Evolutionary conservation across 352 stramenopile genomes (phyloP), one percentile per base, ranked within the genome.

Genomic region (Lagenidium sp.): DNA sequence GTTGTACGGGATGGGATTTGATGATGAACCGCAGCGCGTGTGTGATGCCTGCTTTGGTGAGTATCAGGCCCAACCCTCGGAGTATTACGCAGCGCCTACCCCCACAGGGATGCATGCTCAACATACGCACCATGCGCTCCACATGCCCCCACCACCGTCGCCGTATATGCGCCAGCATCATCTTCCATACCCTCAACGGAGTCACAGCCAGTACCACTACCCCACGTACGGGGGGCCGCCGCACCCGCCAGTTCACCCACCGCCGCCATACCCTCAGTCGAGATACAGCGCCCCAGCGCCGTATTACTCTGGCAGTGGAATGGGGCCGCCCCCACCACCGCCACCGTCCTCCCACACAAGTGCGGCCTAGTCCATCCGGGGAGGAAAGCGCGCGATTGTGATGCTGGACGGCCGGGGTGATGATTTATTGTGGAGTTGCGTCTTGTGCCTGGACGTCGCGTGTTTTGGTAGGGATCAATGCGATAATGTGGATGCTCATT

Each of bases 11-110:
- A 88, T 90, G 35, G 82, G 82, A 26, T 91, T 89, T 29, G 75
- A 90, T 32, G 64, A 87, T 36, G 79, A 89, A 47, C 82, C 82
- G 31, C 74, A 89, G 47, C 79, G 82, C 21, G 82, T 94, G 49
- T 94, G 82, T 34, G 79, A 94, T 41, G 68, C 73, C n/a, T 94
- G 82, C 47, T 94, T 92, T 25, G 63, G 64, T 20, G 75, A 88
- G 37, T 83, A 87, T 41, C 82, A 83, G 43, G 59, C 65, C 12
- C 48, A 58, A 29, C 34, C 48, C n/a, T 30, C 35, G 8, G 38
- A 34, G 13, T 31, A 35, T 18, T 45, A 45, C 28, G 8, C 8
- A 8, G 28, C 28, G 28, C 28, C 28, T 8, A 32, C 28, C 8
- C 28, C 28, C 8, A 13, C 28, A 32, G 28, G 28, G 8, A 32